Conservation (phyloP, 257 asterid species). For the Solanum acaule region DNA sequence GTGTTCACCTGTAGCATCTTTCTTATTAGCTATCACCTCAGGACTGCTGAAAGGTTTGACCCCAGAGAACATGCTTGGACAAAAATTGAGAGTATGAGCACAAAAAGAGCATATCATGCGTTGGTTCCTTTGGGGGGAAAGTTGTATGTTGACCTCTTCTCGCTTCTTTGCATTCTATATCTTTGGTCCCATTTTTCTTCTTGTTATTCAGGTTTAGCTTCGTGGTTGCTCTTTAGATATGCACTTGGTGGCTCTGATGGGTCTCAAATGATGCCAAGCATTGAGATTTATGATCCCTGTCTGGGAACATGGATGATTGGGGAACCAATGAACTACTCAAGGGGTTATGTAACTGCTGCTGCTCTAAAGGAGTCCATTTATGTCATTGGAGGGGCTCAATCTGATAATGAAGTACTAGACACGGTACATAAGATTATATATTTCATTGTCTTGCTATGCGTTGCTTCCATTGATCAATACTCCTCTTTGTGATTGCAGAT, state of each 20-base stretch:
- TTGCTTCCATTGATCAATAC: not conserved
- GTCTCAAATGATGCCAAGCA: constrained; percentile 23
- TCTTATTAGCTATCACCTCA: constrained; percentile 2
- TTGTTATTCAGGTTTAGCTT: not conserved
- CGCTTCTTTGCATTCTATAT: not conserved
- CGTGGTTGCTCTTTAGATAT: constrained; percentile 29
- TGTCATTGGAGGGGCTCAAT: constrained; percentile 52
- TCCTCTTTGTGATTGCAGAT: constrained; percentile 28
- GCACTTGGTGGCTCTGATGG: constrained; percentile 71
- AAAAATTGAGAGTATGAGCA: constrained; percentile 45
- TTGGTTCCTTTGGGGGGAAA: constrained; percentile 54
- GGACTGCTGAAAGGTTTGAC: constrained; percentile 87
- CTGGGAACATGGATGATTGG: constrained; percentile 47
- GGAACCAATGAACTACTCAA: constrained; percentile 44
- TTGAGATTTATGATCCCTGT: constrained; percentile 77
- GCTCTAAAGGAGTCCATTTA: constrained; percentile 48
- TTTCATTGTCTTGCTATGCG: not conserved
- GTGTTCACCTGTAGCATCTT: not conserved
- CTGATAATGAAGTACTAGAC: constrained; percentile 22
- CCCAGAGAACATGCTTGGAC: constrained; percentile 81
- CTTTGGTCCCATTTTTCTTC: not conserved
- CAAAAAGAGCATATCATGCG: constrained; percentile 53
- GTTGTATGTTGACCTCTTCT: constrained; percentile 33
- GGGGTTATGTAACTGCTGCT: constrained; percentile 53
- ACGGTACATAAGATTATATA: constrained; percentile 20